A percentile compares a stretch with the other conserved stretches of the same genome.
Conservation (phyloP, 805 yeast genomes). For the Saccharomyces jurei region DNA sequence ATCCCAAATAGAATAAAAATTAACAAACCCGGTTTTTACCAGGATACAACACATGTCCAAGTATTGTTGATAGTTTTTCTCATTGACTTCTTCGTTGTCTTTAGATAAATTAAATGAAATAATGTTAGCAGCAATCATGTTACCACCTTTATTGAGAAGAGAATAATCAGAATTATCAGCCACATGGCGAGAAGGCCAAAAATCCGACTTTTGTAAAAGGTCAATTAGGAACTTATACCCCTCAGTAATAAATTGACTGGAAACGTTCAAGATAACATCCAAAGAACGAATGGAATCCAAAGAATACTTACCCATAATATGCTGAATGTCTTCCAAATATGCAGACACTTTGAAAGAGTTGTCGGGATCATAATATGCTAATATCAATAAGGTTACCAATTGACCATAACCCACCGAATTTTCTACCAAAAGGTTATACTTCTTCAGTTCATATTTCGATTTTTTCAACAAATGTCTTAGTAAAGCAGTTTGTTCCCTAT, state of each 20-base stretch:
- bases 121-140: conserved; percentile 44
- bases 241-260: conserved; percentile 36
- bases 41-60: conserved; percentile 45
- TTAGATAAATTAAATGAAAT: conserved; percentile 38
- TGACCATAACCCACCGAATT: conserved; percentile 73
- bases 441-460: conserved; percentile 36
- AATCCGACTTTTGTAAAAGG: conserved; percentile 46
- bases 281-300: conserved; percentile 67
- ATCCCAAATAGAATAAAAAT: conserved; percentile 53
- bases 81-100: conserved; percentile 1
- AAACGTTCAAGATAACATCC: conserved; percentile 52
- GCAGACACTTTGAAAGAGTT: conserved; percentile 36
- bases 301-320: conserved; percentile 63
- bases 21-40: conserved; percentile 57
- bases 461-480: conserved; percentile 23
- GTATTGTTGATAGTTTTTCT: conserved; percentile 22
- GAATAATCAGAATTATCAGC: conserved; percentile 31
- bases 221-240: conserved; percentile 41
- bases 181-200: conserved; percentile 50
- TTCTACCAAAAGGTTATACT: conserved; percentile 63
- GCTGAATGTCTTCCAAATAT: conserved; percentile 42
- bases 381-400: conserved; percentile 42
- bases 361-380: conserved; percentile 36
- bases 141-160: conserved; percentile 43
- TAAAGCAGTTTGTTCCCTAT: conserved; percentile 15